These are phyloP conservation scores for Vanderwaltozyma yarrowii DNA, from an alignment of 805 yeast species.

Conservation along the genomic window DNA sequence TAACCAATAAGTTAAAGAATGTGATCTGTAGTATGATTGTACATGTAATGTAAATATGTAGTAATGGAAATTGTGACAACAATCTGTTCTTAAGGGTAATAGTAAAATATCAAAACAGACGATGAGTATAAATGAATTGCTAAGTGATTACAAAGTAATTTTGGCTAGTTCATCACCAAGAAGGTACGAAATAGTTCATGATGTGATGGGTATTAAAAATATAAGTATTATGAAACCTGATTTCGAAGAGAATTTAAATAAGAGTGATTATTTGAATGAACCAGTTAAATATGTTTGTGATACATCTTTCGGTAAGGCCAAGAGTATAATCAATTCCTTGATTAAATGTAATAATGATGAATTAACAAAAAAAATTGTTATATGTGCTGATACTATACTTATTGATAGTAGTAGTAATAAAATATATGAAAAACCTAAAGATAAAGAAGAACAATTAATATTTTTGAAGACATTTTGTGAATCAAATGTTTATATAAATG, in stretches of 20 bases:
- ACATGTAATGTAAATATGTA: no score
- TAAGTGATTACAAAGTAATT: constrained; percentile 31
- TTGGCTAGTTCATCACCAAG: constrained; percentile 84
- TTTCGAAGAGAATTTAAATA: constrained; percentile 69
- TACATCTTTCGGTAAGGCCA: constrained; percentile 62
- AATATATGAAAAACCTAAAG: constrained; percentile 76
- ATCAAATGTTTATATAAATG: constrained; percentile 37
- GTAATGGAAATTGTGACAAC: no score
- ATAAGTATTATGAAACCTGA: constrained; percentile 46
- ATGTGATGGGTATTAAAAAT: constrained; percentile 40
- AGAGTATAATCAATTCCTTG: constrained; percentile 44
- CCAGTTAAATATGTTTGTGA: constrained; percentile 45
- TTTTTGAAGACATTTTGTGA: constrained; percentile 36
- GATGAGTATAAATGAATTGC: no score
- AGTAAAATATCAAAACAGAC: no score
- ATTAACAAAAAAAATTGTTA: constrained; percentile 23
- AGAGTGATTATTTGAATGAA: constrained; percentile 25
- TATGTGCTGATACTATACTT: constrained; percentile 79
- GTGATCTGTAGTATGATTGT: no score
- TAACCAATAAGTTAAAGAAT: no score
- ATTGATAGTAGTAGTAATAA: constrained; percentile 41
- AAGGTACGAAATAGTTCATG: constrained; percentile 56
- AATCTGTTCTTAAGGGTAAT: no score
- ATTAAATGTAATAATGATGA: background rate
- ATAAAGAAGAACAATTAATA: constrained; percentile 38